Conservation (phyloP, 2,329 filamentous ascomycete species). For the Colletotrichum navitas region DNA sequence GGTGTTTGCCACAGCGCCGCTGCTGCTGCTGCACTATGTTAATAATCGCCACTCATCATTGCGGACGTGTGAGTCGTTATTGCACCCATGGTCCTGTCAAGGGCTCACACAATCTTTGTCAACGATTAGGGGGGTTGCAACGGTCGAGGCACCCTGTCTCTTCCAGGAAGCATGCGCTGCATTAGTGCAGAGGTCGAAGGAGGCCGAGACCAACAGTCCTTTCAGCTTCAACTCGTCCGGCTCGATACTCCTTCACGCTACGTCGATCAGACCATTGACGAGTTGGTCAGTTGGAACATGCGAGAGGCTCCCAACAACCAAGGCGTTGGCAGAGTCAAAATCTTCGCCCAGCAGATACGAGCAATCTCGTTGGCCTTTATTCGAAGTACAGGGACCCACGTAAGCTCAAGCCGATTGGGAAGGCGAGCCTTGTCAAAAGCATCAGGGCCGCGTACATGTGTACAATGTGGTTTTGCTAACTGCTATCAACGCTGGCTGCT, state of each 20-base stretch:
- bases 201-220: not conserved
- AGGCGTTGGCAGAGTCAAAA: not conserved
- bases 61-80: not conserved
- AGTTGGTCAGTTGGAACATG: not conserved
- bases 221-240: conserved; percentile 19
- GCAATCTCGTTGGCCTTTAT: conserved; percentile 17
- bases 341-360: not conserved
- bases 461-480: not conserved
- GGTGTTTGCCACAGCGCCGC: conserved; percentile 8
- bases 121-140: conserved; percentile 11
- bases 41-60: not conserved
- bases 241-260: conserved; percentile 10
- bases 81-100: not conserved
- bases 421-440: conserved; percentile 10
- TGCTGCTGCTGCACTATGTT: not conserved
- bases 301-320: not conserved
- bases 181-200: not conserved
- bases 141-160: not conserved
- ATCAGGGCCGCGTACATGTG: not conserved
- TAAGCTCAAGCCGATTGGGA: conserved; percentile 29
- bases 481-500: not conserved
- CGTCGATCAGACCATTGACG: conserved; percentile 19
- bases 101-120: conserved; percentile 15
- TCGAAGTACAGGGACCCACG: conserved; percentile 14
- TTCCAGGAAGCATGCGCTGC: not conserved